phyloP scores from a whole-genome alignment of 371 early-diverging fungal genomes.

The Syncephalis fuscata region DNA sequence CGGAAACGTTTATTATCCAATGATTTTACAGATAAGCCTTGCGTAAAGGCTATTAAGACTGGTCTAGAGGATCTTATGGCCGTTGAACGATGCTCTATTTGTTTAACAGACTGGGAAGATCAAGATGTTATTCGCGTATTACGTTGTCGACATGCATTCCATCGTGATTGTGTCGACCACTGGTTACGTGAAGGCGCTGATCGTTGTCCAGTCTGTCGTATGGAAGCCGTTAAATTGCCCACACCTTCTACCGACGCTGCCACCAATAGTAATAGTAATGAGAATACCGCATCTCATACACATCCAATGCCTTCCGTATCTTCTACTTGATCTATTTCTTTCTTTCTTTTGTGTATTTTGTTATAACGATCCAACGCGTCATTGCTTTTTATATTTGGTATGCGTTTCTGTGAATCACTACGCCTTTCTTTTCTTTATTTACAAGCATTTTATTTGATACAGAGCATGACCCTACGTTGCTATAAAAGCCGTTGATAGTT shows the following conservation, averaged over 20 bases:
- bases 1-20: too few relatives aligned
- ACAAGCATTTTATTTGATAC: too few relatives aligned
- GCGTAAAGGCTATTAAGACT: background rate
- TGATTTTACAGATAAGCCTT: background rate
- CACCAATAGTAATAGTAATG: background rate
- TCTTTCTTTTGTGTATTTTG: background rate
- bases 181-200: conserved; percentile 25
- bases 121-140: conserved; percentile 60
- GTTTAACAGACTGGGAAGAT: conserved; percentile 70
- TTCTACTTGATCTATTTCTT: background rate
- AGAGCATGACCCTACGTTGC: too few relatives aligned
- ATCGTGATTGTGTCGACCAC: conserved; percentile 78
- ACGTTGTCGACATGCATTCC: conserved; percentile 83
- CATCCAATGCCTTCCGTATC: background rate
- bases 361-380: background rate
- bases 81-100: conserved; percentile 20
- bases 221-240: conserved; percentile 1
- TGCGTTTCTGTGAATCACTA: too few relatives aligned
- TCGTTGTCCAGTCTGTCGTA: conserved; percentile 23
- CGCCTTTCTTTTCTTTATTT: too few relatives aligned
- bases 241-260: background rate
- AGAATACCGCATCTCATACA: background rate
- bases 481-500: too few relatives aligned
- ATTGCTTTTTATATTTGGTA: too few relatives aligned
- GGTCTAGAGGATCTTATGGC: too few relatives aligned